A percentile compares a stretch with the other conserved stretches of the same genome.
Evolutionary conservation across 108 stramenopile species (phyloP).

Genomic region (Epipyxis sp.): DNA sequence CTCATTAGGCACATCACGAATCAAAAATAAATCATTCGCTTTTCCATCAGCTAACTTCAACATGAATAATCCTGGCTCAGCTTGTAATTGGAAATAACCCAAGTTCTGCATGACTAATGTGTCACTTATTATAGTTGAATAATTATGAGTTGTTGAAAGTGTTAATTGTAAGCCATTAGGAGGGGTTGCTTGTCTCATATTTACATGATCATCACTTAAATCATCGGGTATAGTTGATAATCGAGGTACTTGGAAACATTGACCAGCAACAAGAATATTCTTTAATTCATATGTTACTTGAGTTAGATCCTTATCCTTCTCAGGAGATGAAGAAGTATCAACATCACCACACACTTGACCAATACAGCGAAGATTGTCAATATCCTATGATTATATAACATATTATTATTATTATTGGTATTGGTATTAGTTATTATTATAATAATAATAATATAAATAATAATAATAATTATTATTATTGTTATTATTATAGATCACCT

Average conservation of each 20-base stretch:
- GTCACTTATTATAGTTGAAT: constrained; percentile 59
- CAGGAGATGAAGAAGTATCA: neutral
- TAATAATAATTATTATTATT: too few relatives aligned
- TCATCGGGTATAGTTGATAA: too few relatives aligned
- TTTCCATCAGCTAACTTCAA: constrained; percentile 67
- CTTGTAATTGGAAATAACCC: constrained; percentile 93
- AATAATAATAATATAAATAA: too few relatives aligned
- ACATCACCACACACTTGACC: constrained; percentile 11
- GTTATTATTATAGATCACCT: too few relatives aligned
- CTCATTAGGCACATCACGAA: too few relatives aligned
- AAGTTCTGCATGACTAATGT: constrained; percentile 96
- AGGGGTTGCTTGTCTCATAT: constrained; percentile 72
- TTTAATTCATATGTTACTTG: constrained; percentile 77
- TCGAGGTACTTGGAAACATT: too few relatives aligned
- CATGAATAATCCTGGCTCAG: constrained; percentile 84
- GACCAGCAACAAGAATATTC: constrained; percentile 80
- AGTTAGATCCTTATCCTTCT: constrained; percentile 41
- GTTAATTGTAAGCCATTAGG: constrained; percentile 90
- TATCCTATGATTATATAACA: too few relatives aligned
- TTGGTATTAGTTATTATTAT: too few relatives aligned
- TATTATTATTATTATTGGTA: too few relatives aligned
- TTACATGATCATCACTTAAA: too few relatives aligned
- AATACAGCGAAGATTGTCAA: constrained; percentile 87
- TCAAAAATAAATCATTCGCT: constrained; percentile 75
- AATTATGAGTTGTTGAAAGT: neutral